Conservation (phyloP, 441 rosid genomes). For the Eruca vesicaria region DNA sequence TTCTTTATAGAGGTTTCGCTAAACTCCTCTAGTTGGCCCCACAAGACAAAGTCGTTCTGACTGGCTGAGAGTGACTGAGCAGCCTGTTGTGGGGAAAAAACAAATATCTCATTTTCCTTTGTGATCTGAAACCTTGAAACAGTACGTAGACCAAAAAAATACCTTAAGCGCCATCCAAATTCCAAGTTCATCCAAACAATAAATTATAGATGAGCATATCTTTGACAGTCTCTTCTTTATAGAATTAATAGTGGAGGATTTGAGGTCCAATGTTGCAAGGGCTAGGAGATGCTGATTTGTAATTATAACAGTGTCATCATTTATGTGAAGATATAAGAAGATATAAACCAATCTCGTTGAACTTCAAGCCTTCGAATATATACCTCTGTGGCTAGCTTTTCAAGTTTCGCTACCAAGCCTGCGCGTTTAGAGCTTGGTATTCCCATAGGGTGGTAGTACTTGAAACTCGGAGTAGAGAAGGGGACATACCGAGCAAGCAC, state of each 20-base stretch:
- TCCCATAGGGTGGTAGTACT: slow-evolving; percentile 41
- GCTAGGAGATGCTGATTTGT: slow-evolving; percentile 49
- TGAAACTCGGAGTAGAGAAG: slow-evolving; percentile 62
- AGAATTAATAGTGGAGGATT: slow-evolving; percentile 34
- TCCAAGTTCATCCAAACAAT: slow-evolving; percentile 77
- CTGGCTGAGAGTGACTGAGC: slow-evolving; percentile 51
- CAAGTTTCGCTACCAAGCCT: slow-evolving; percentile 35
- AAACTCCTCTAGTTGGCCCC: slow-evolving; percentile 44
- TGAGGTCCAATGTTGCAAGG: slow-evolving; percentile 47
- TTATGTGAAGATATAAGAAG: neutral
- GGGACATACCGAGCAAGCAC: slow-evolving; percentile 63
- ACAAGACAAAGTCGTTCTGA: slow-evolving; percentile 44
- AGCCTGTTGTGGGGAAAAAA: slow-evolving; percentile 54
- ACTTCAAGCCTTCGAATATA: neutral
- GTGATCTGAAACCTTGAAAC: slow-evolving; percentile 6
- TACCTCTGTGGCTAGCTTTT: slow-evolving; percentile 51
- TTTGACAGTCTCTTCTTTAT: slow-evolving; percentile 43
- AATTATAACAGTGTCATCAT: neutral
- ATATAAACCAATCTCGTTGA: neutral
- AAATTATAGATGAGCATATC: slow-evolving; percentile 47
- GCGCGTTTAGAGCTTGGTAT: slow-evolving; percentile 35
- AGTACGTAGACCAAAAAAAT: slow-evolving; percentile 1
- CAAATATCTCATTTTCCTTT: neutral
- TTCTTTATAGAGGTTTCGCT: slow-evolving; percentile 45
- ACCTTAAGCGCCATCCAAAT: slow-evolving; percentile 86